A percentile compares a stretch with the other conserved stretches of the same genome.
phyloP scores from a whole-genome alignment of 495 filamentous ascomycete genomes.

The Acidiella bohemica region DNA sequence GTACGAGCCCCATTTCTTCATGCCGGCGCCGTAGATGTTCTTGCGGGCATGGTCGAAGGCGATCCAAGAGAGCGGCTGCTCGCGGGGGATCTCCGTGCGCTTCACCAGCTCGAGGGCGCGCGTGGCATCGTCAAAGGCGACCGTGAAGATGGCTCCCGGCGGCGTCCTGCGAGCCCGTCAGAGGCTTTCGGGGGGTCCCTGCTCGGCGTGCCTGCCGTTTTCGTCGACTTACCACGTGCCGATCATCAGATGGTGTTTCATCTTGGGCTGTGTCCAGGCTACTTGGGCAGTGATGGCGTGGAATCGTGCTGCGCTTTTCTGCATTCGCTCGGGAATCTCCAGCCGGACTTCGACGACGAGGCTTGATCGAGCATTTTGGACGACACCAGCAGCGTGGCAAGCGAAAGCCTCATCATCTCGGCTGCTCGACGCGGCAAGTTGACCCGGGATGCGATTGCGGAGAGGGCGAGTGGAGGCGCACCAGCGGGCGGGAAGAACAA shows the following conservation, averaged over 20 bases:
- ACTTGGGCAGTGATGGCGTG: slow-evolving; percentile 7
- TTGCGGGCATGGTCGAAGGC: slow-evolving; percentile 70
- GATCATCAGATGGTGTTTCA: slow-evolving; percentile 24
- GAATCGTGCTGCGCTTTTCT: slow-evolving; percentile 2
- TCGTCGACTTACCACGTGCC: slow-evolving; percentile 20
- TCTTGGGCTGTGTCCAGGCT: slow-evolving; percentile 2
- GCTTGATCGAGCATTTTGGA: no score
- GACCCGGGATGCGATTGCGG: no score
- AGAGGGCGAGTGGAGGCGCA: no score
- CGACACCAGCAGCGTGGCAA: no score
- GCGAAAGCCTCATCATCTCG: no score
- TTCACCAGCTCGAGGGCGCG: slow-evolving; percentile 57
- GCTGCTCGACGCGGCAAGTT: no score
- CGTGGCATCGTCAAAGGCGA: slow-evolving; percentile 67
- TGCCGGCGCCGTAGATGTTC: slow-evolving; percentile 71
- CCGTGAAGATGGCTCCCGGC: slow-evolving; percentile 72
- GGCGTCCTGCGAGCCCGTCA: slow-evolving; percentile 51
- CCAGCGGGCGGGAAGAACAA: no score
- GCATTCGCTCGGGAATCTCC: no score
- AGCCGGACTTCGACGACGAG: no score
- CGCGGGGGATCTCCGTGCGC: slow-evolving; percentile 61
- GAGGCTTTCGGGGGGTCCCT: no score
- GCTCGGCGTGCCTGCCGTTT: no score
- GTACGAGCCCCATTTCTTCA: slow-evolving; percentile 83
- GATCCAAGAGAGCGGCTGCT: slow-evolving; percentile 86